Percentiles rank a stretch among this genome's conserved stretches.
phyloP scores from a whole-genome alignment of 2,329 filamentous ascomycete species.

The Aspergillus thermomutatus region DNA sequence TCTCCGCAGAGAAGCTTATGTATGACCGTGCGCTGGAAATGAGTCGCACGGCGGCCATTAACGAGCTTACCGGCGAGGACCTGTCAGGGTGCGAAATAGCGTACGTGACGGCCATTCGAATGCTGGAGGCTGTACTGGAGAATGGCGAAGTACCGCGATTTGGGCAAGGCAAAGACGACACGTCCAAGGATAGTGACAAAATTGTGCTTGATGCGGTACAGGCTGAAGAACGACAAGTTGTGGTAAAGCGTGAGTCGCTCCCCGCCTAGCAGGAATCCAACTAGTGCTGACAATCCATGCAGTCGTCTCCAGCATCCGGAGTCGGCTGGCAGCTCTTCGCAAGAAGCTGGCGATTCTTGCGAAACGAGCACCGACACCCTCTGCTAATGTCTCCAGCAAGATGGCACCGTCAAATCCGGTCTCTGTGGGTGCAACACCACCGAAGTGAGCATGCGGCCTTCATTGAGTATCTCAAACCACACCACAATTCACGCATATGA shows the following conservation, averaged over 20 bases:
- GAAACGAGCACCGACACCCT: conserved; percentile 44
- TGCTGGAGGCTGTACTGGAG: conserved; percentile 93
- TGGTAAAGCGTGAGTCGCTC: conserved; percentile 47
- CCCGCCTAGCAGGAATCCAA: not conserved
- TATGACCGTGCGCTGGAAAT: conserved; percentile 96
- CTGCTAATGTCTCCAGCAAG: conserved; percentile 27
- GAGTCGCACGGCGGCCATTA: conserved; percentile 90
- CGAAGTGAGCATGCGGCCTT: conserved; percentile 20
- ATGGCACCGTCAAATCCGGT: conserved; percentile 28
- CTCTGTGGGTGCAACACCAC: conserved; percentile 30
- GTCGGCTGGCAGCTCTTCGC: conserved; percentile 44
- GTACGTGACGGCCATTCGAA: conserved; percentile 87
- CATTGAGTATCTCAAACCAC: conserved; percentile 4
- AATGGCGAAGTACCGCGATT: conserved; percentile 60
- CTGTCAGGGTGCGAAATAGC: conserved; percentile 83
- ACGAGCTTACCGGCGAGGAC: conserved; percentile 91
- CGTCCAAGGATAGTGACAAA: conserved; percentile 33
- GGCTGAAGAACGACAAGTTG: conserved; percentile 47
- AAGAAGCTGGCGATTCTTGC: conserved; percentile 50
- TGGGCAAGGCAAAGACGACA: conserved; percentile 22
- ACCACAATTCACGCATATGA: not conserved
- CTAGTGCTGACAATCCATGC: conserved; percentile 19
- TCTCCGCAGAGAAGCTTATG: conserved; percentile 96
- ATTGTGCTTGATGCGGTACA: conserved; percentile 42
- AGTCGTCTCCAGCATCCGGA: conserved; percentile 51